Base-by-base conservation (phyloP, 1,284 basidiomycete species). In the Pascua sp. region DNA sequence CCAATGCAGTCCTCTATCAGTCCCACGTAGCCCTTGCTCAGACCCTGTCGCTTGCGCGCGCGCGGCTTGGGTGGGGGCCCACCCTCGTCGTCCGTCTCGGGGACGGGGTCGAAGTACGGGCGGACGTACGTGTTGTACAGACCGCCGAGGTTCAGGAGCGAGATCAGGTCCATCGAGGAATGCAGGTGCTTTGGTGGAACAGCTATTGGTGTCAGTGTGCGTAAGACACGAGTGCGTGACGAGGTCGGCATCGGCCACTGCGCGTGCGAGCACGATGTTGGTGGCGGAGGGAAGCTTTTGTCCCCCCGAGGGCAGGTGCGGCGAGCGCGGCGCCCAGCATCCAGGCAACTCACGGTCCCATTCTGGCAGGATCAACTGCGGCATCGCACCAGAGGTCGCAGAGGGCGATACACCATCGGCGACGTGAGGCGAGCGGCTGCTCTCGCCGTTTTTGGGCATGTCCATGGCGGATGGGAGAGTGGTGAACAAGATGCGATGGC, bases 1-100 rank as follows among this genome's bases (percentile, higher is more conserved):
- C 72, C 73, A 24, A 75, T 75, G 57, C 68, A 70, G 55, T 75
- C 73, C 54, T 71, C 69, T 32, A 75, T 49, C 32, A 75, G 56
- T 41, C 65, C 64, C 11, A 61, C 62, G 58, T 73, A 75, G 11
- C 72, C 72, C 51, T 73, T 73, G 36, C 70, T 70, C 57, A 73
- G 41, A 2, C 62, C 62, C 41, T 60, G 62, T 51, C 58, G 58
- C 53, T 55, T 57, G 47, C 44, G 40, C 18, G 51, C 45, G 9
- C 55, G 57, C 32, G 56, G 48, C 37, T 60, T 60, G 9, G 46
- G 15, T 10, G 42, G 12, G 4, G 48, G 51, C 24, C 54, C 62
- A 4, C 42, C 55, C 47, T 63, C 62, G 41, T 63, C 62, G 46
- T 63, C 62, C 53, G 62, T 60, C 47, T 63, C 62, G 45, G 62